phyloP scores from a whole-genome alignment of 768 basidiomycete genomes.

The Mycena polygramma region DNA sequence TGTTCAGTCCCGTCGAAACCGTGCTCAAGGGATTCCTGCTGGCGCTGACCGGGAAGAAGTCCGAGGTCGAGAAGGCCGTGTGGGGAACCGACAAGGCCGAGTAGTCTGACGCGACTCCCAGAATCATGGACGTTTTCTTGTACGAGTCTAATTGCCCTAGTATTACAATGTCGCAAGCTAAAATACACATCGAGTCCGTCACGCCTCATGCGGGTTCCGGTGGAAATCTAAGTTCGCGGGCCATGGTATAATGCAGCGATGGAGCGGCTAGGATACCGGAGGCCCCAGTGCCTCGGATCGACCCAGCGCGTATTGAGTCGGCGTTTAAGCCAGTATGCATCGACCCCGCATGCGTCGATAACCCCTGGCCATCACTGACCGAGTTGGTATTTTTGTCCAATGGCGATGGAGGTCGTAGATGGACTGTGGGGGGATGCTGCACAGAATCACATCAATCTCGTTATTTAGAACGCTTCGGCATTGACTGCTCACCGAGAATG shows the following conservation, averaged over 20 bases:
- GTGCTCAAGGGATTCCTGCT: constrained; percentile 43
- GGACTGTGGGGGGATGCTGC: constrained; percentile 17
- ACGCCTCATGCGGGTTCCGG: background rate
- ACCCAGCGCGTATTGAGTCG: background rate
- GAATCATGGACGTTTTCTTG: background rate
- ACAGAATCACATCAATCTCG: constrained; percentile 21
- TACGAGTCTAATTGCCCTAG: background rate
- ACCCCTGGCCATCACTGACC: background rate
- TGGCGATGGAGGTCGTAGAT: constrained; percentile 14
- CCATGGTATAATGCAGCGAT: constrained; percentile 7
- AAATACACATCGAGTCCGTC: constrained; percentile 11
- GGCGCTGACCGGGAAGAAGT: constrained; percentile 39
- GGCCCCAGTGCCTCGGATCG: background rate
- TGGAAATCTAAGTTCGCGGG: constrained; percentile 1
- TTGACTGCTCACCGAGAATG: constrained; percentile 13
- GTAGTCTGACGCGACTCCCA: background rate
- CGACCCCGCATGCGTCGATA: constrained; percentile 5
- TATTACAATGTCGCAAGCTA: constrained; percentile 21
- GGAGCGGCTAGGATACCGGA: background rate
- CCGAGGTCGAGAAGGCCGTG: constrained; percentile 40
- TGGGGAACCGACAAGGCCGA: constrained; percentile 44
- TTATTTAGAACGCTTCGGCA: background rate
- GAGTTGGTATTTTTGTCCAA: too few relatives aligned
- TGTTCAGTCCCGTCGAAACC: constrained; percentile 72
- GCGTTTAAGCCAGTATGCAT: background rate